Percentiles rank a stretch among this genome's conserved stretches.
phyloP scores from a whole-genome alignment of 2,329 filamentous ascomycete genomes.

The Pyrenophora teres region DNA sequence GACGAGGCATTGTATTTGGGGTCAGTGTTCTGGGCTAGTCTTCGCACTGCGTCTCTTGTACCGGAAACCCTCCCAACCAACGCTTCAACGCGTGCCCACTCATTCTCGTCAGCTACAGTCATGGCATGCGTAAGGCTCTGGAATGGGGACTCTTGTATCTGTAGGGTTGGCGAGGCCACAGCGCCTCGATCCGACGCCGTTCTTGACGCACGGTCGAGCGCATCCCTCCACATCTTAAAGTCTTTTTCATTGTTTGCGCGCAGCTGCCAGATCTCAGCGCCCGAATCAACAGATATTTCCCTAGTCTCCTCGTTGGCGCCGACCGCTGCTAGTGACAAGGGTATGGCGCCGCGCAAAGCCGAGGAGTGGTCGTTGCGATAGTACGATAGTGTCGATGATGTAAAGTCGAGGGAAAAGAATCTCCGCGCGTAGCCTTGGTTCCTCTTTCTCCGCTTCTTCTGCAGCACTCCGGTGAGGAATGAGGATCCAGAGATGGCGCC shows the following conservation, averaged over 20 bases:
- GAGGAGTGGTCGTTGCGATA: constrained; percentile 95
- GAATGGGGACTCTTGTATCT: constrained; percentile 32
- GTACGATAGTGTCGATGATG: constrained; percentile 91
- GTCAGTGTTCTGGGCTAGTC: constrained; percentile 83
- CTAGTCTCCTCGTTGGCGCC: constrained; percentile 84
- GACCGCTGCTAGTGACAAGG: constrained; percentile 86
- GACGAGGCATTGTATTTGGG: constrained; percentile 58
- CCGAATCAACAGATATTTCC: constrained; percentile 96
- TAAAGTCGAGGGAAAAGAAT: constrained; percentile 96
- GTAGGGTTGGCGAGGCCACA: constrained; percentile 36
- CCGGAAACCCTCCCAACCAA: constrained; percentile 85
- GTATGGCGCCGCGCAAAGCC: constrained; percentile 87
- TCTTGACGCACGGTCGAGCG: constrained; percentile 80
- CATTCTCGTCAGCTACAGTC: constrained; percentile 67
- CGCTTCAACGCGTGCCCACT: constrained; percentile 86
- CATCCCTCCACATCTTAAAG: constrained; percentile 84
- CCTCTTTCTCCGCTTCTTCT: constrained; percentile 90
- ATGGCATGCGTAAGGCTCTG: constrained; percentile 23
- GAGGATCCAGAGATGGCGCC: constrained; percentile 46
- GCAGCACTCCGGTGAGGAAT: constrained; percentile 81
- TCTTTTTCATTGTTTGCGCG: constrained; percentile 81
- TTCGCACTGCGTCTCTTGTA: constrained; percentile 83
- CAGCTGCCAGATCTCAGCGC: constrained; percentile 95
- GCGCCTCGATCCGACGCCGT: constrained; percentile 32
- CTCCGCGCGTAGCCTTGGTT: constrained; percentile 90